Evolutionary conservation across 2,329 filamentous ascomycete species (phyloP), one percentile per base, ranked within the genome.

Genomic region (Cladophialophora bantiana): DNA sequence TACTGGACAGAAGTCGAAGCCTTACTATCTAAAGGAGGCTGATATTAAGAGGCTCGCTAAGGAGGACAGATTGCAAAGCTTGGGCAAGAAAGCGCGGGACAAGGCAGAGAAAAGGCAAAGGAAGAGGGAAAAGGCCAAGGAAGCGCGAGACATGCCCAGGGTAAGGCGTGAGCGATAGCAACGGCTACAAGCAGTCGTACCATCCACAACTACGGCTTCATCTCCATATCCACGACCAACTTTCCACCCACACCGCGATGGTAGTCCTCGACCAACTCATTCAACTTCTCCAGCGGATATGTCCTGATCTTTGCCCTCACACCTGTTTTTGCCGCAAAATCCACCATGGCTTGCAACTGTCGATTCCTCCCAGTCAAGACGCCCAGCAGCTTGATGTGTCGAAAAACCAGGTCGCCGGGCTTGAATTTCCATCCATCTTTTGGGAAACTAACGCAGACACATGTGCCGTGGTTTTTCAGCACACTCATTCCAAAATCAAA

Each of bases 11-110:
- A 83, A 82, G 75, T 77, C 75, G 59, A 88, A 86, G 77, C 94
- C 95, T 0, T 99, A 93, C 81, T 98, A 92, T 79, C 82, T 98
- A 74, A 99, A 99, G 87, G 90, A 89, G 82, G 88, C 89, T 75
- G 94, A 97, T 81, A 87, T 95, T 83, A 96, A 95, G 89, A 93
- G 94, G 83, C 83, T 90, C 78, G 83, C 93, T 64, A 82, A 97
- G 69, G 83, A 91, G 75, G 89, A 95, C 74, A 88, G 90, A 77
- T 97, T 91, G 79, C 86, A 89, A 73, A 86, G 87, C 67, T 90
- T 98, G 90, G 95, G 92, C 79, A 90, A 90, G 76, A 90, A 89
- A 77, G 89, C 97, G 79, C 86, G 93, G 67, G 91, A 96, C 69
- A 90, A 89, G 81, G 88, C 90, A 13, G 92, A 98, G 74, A 93